phyloP scores from a whole-genome alignment of 495 filamentous ascomycete genomes.

The Penicillium dipodomyicola region DNA sequence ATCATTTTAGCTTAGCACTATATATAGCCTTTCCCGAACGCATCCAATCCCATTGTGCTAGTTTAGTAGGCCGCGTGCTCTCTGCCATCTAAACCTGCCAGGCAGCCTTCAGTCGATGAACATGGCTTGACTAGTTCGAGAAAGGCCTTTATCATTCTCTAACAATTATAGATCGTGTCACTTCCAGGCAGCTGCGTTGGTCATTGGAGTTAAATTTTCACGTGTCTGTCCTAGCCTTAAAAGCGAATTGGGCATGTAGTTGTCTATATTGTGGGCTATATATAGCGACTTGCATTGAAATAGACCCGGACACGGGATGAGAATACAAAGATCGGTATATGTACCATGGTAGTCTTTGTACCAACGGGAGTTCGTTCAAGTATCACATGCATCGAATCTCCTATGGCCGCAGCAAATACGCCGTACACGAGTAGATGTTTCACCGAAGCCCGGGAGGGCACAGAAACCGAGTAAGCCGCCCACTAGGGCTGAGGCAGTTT shows the following conservation, averaged over 20 bases:
- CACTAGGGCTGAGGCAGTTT: slow-evolving; percentile 1
- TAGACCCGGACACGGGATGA: not conserved
- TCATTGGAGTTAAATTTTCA: not conserved
- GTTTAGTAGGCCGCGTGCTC: not conserved
- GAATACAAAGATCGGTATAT: not conserved
- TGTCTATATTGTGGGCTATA: not conserved
- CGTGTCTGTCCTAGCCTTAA: not conserved
- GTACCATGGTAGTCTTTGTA: not conserved
- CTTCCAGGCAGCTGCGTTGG: slow-evolving; percentile 3
- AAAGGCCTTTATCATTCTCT: not conserved
- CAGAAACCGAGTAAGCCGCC: not conserved
- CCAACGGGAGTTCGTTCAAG: not conserved
- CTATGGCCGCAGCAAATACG: not conserved
- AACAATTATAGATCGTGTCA: not conserved
- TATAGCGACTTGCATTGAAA: not conserved
- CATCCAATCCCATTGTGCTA: not conserved
- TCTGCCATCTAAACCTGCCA: not conserved
- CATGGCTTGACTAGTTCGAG: not conserved
- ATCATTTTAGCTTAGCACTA: not conserved
- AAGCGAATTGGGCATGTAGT: not conserved
- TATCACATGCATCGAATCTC: not conserved
- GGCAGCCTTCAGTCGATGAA: not conserved
- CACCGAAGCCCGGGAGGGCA: not conserved
- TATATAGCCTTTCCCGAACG: not conserved
- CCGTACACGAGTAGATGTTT: not conserved